Percentiles rank a stretch among this genome's conserved stretches.
Conservation (phyloP, 331 rosid species). For the Arachis monticola region DNA sequence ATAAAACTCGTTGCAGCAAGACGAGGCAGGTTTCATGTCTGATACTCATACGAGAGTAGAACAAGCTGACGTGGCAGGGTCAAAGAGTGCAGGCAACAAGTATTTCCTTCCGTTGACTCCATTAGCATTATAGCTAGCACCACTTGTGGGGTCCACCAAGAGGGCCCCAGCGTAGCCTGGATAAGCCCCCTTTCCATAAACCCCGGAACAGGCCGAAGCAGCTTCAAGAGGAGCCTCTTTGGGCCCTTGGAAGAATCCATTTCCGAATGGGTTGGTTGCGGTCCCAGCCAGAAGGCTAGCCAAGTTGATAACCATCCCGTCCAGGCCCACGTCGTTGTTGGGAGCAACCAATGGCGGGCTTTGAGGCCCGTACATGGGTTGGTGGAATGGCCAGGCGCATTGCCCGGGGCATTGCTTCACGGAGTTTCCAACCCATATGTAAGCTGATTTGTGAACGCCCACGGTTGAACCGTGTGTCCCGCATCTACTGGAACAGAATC, state of each 20-base stretch:
- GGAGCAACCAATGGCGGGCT: slow-evolving; percentile 60
- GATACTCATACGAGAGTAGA: slow-evolving; percentile 51
- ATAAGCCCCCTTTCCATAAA: slow-evolving; percentile 72
- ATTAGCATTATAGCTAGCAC: slow-evolving; percentile 75
- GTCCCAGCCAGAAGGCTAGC: slow-evolving; percentile 74
- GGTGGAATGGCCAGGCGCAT: slow-evolving; percentile 88
- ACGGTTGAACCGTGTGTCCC: slow-evolving; percentile 55
- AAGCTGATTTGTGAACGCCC: slow-evolving; percentile 47
- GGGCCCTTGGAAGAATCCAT: slow-evolving; percentile 80
- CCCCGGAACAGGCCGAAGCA: slow-evolving; percentile 72
- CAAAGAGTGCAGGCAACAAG: slow-evolving; percentile 68
- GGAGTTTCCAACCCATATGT: slow-evolving; percentile 87
- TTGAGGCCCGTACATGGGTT: slow-evolving; percentile 78
- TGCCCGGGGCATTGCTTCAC: slow-evolving; percentile 79
- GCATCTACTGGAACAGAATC: slow-evolving; percentile 71
- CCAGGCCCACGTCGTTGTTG: slow-evolving; percentile 77
- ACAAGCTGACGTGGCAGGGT: slow-evolving; percentile 64
- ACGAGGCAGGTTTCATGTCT: background rate
- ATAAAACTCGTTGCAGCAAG: too few species aligned
- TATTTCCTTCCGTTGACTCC: slow-evolving; percentile 67
- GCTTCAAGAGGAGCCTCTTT: slow-evolving; percentile 77
- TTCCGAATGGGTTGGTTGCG: slow-evolving; percentile 74
- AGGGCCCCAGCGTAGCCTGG: slow-evolving; percentile 77
- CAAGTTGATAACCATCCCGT: slow-evolving; percentile 74
- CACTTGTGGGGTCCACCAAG: slow-evolving; percentile 55